These are phyloP conservation scores for Euphorbia schlechtendalii DNA, from an alignment of 441 rosid species.

Conservation along the genomic window DNA sequence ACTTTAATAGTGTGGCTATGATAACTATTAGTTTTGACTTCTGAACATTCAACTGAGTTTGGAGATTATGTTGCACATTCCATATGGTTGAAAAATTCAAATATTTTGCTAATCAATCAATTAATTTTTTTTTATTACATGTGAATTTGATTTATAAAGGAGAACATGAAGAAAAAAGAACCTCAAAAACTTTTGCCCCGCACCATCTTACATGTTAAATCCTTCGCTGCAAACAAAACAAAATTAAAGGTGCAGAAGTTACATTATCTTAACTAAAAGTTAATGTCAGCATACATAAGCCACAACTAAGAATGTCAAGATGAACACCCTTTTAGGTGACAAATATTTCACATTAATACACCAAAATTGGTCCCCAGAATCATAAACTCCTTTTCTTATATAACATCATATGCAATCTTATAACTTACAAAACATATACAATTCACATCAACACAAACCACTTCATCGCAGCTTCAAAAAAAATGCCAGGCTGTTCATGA, in stretches of 20 bases:
- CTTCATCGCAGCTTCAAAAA: conserved; percentile 23
- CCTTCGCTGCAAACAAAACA: neutral
- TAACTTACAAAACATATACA: conserved; percentile 47
- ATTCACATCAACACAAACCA: conserved; percentile 31
- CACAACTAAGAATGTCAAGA: neutral
- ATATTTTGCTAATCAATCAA: too few relatives aligned
- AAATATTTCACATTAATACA: conserved; percentile 2
- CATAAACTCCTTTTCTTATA: conserved; percentile 26
- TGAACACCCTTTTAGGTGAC: conserved; percentile 13
- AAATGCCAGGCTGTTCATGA: conserved; percentile 27
- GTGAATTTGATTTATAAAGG: too few relatives aligned
- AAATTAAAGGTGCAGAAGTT: too few relatives aligned
- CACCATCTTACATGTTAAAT: neutral
- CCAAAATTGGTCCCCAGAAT: conserved; percentile 20
- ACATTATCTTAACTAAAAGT: neutral
- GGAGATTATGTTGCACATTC: too few relatives aligned
- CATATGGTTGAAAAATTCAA: too few relatives aligned
- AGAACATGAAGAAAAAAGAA: too few relatives aligned
- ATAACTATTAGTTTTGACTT: too few relatives aligned
- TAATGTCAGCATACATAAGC: neutral
- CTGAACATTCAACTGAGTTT: too few relatives aligned
- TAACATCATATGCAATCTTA: conserved; percentile 28
- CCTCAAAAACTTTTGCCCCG: too few relatives aligned
- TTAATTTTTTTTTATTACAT: too few relatives aligned
- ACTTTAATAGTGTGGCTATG: too few relatives aligned